Evolutionary conservation across 1,284 basidiomycete species (phyloP).

Genomic region (Rhodotorula sp.): DNA sequence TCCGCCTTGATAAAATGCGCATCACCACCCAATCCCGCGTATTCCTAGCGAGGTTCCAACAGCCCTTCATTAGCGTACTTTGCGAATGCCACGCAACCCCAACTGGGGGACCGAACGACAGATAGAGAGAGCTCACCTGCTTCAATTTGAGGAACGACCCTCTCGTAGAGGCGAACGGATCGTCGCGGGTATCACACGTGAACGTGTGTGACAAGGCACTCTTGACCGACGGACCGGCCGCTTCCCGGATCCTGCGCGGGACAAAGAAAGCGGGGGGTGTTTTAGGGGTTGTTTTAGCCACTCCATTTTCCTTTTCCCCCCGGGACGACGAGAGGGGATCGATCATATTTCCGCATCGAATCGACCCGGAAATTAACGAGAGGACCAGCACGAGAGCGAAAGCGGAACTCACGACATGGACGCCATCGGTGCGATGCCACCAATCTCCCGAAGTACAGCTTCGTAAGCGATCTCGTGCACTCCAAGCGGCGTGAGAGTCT

Average conservation of each 20-base stretch:
- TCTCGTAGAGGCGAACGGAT: constrained; percentile 62
- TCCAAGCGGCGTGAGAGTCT: constrained; percentile 54
- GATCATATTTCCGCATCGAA: too few relatives aligned
- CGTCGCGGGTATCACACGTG: constrained; percentile 75
- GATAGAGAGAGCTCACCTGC: constrained; percentile 37
- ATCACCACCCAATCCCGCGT: constrained; percentile 73
- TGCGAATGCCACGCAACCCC: neutral
- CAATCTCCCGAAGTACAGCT: constrained; percentile 70
- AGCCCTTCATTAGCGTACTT: neutral
- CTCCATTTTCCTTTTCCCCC: too few relatives aligned
- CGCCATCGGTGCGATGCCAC: constrained; percentile 66
- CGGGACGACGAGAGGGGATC: too few relatives aligned
- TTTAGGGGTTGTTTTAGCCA: too few relatives aligned
- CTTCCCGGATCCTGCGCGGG: constrained; percentile 67
- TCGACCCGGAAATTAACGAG: neutral
- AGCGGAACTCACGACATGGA: constrained; percentile 65
- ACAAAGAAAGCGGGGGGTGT: too few relatives aligned
- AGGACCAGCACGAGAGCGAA: constrained; percentile 11
- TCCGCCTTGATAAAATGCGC: constrained; percentile 65
- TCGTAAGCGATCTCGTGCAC: constrained; percentile 78
- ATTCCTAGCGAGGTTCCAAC: constrained; percentile 54
- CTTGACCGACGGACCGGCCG: constrained; percentile 76
- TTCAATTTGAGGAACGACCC: constrained; percentile 64
- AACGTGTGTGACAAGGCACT: constrained; percentile 78
- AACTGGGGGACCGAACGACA: neutral